Evolutionary conservation across 768 basidiomycete species (phyloP).

Genomic region (Rhizopogon salebrosus): DNA sequence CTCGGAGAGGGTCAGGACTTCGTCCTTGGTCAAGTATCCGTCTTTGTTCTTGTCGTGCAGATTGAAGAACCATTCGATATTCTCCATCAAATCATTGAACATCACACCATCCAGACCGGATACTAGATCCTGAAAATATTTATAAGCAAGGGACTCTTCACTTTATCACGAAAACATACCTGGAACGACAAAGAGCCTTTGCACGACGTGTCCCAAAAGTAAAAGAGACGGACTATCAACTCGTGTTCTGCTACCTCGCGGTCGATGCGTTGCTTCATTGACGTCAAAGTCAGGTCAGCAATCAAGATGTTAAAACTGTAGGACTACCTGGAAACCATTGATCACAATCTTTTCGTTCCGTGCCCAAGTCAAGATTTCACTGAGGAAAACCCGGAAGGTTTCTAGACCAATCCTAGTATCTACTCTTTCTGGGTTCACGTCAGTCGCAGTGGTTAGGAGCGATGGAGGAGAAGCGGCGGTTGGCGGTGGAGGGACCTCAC

Average conservation of each 20-base stretch:
- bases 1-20: slow-evolving; percentile 92
- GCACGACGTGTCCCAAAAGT: slow-evolving; percentile 85
- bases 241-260: slow-evolving; percentile 93
- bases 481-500: slow-evolving; percentile 65
- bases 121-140: slow-evolving; percentile 67
- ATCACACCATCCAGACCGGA: slow-evolving; percentile 86
- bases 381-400: slow-evolving; percentile 87
- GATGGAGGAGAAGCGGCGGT: slow-evolving; percentile 41
- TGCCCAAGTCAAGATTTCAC: slow-evolving; percentile 94
- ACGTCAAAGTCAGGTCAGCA: slow-evolving; percentile 1
- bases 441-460: slow-evolving; percentile 47
- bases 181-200: slow-evolving; percentile 87
- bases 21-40: slow-evolving; percentile 92
- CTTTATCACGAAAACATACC: slow-evolving; percentile 34
- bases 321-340: slow-evolving; percentile 81
- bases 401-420: slow-evolving; percentile 84
- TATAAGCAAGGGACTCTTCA: not conserved
- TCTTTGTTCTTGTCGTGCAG: slow-evolving; percentile 96
- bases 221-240: slow-evolving; percentile 89
- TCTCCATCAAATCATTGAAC: slow-evolving; percentile 97
- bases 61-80: slow-evolving; percentile 98
- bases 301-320: not conserved
- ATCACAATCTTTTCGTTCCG: slow-evolving; percentile 87
- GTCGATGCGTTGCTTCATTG: slow-evolving; percentile 73
- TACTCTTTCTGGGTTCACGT: slow-evolving; percentile 64